Evolutionary conservation across 2,329 filamentous ascomycete species (phyloP).

Genomic region (Ramularia endophylla): DNA sequence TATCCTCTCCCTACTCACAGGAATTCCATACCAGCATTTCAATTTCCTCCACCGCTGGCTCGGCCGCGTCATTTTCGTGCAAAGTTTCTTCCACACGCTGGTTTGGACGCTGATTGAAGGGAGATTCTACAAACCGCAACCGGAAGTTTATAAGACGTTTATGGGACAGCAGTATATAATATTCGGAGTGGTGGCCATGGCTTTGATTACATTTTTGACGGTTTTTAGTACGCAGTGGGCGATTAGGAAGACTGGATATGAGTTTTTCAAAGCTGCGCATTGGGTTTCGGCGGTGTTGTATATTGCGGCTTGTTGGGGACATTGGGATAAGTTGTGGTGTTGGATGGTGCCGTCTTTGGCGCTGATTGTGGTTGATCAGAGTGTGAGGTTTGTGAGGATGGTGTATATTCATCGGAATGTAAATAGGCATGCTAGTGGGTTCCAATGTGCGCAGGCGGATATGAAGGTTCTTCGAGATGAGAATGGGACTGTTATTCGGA

Average conservation of each 20-base stretch:
- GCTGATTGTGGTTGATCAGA: constrained; percentile 61
- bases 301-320: constrained; percentile 68
- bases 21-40: constrained; percentile 67
- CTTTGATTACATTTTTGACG: constrained; percentile 56
- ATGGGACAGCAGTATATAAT: constrained; percentile 63
- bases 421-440: constrained; percentile 36
- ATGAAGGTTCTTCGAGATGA: constrained; percentile 52
- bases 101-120: constrained; percentile 64
- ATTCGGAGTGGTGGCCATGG: constrained; percentile 66
- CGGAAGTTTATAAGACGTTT: constrained; percentile 50
- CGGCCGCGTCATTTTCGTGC: constrained; percentile 65
- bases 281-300: constrained; percentile 69
- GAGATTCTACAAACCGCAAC: constrained; percentile 66
- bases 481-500: constrained; percentile 55
- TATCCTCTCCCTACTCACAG: constrained; percentile 62
- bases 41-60: constrained; percentile 74
- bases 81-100: constrained; percentile 63
- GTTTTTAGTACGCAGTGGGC: constrained; percentile 54
- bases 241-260: constrained; percentile 65
- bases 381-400: constrained; percentile 52
- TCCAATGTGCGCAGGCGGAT: constrained; percentile 48
- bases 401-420: constrained; percentile 49
- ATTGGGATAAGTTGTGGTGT: constrained; percentile 63
- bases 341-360: constrained; percentile 62
- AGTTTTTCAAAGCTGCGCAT: constrained; percentile 64